Evolutionary conservation across 768 basidiomycete species (phyloP).

Genomic region (Cystobasidium tubakii): DNA sequence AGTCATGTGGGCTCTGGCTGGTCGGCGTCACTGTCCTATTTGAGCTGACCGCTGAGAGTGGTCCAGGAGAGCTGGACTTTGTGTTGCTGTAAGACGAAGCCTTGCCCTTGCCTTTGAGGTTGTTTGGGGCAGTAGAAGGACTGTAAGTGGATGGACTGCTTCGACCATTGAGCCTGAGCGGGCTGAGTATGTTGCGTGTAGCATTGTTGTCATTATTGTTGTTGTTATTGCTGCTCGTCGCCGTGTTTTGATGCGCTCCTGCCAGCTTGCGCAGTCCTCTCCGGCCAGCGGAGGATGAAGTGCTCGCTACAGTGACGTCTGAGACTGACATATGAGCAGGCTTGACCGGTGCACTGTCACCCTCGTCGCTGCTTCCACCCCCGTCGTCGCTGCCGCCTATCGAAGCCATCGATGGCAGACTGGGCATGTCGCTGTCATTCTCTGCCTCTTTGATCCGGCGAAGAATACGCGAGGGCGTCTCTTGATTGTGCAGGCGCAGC

Average conservation of each 20-base stretch:
- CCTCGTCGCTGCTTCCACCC: neutral
- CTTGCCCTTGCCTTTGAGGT: slow-evolving; percentile 8
- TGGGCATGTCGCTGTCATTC: slow-evolving; percentile 28
- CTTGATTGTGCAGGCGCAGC: slow-evolving; percentile 18
- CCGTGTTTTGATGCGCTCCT: neutral
- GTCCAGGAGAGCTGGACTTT: neutral
- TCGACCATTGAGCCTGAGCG: neutral
- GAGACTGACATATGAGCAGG: neutral
- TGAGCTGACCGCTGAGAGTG: slow-evolving; percentile 10
- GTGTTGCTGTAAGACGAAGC: neutral
- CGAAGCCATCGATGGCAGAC: slow-evolving; percentile 31
- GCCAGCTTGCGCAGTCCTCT: neutral
- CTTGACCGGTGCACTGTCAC: neutral
- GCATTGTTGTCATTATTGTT: neutral
- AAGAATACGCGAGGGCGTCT: slow-evolving; percentile 35
- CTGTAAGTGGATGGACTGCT: slow-evolving; percentile 10
- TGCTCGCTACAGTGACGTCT: neutral
- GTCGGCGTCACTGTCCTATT: neutral
- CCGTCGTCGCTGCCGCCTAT: neutral
- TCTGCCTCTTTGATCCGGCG: slow-evolving; percentile 20
- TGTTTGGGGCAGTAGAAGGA: neutral
- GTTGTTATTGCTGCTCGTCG: slow-evolving; percentile 10
- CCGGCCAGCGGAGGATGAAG: slow-evolving; percentile 20
- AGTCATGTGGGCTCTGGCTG: neutral
- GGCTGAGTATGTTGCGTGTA: slow-evolving; percentile 4